Base-by-base conservation (phyloP, 1,284 basidiomycete genomes). In the Sanghuangporus baumii region DNA sequence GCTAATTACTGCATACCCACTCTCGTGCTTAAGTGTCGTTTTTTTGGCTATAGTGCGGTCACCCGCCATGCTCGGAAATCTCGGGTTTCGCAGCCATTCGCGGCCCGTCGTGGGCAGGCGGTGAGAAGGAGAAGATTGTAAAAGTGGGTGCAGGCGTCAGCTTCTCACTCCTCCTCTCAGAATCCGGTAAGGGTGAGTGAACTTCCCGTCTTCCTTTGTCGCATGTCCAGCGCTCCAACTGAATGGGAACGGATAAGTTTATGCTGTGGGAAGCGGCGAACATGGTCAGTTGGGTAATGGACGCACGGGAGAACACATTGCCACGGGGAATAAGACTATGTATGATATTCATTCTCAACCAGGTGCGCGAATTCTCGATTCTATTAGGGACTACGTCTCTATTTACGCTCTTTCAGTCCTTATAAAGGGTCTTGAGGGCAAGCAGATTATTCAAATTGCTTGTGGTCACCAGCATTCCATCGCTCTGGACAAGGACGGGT, bases 201-300 rank as follows among this genome's bases (percentile, higher is more conserved):
- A 7, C 16, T 61, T 14, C 23, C 31, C 61, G 54, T 20, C 55
- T 36, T 41, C 59, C 63, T 31, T 57, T 46, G 59, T 62, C 56
- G 9, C 26, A 3, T 18, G 26, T 48, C 14, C 47, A 48, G 23
- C 18, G 23, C 18, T 9, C 9, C n/a, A 12, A 37, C 5, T 34
- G 37, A 34, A 8, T 6, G 16, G 1, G 16, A 36, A 31, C n/a
- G 26, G 31, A 16, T 50, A 66, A 87, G 92, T 97, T 2, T 98
- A 91, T 71, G 83, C 93, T 0, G 88, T 93, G 67, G 96, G 96
- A 40, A 94, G 91, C 60, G 91, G 87, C n/a, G 94, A 97, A 74
- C 88, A 93, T 67, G 96, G 96, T 1, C 94, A 97, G 68, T 80
- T 98, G 0, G 96, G 94, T 0, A 96, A 94, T 69, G 95, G 95